Evolutionary conservation across 2,329 filamentous ascomycete species (phyloP).

Genomic region (Ophiocordyceps sinensis): DNA sequence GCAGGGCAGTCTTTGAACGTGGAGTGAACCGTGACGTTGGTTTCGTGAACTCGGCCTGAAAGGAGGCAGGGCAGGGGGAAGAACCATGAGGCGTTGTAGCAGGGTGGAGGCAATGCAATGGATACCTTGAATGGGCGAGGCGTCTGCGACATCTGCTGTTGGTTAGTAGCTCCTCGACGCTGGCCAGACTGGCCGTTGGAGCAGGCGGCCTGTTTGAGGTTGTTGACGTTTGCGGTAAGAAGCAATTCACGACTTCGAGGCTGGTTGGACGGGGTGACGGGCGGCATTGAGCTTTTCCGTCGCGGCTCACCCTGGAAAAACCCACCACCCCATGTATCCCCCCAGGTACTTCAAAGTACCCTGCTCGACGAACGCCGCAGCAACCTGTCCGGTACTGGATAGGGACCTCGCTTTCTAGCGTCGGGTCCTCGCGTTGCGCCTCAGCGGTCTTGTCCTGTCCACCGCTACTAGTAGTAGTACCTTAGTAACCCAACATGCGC

Average conservation of each 20-base stretch:
- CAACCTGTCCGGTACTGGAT: background rate
- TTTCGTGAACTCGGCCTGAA: background rate
- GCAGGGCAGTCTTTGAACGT: no score
- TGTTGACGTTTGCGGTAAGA: constrained; percentile 17
- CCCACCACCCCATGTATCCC: background rate
- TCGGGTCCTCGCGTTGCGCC: background rate
- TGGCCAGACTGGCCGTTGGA: constrained; percentile 17
- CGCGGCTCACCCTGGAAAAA: background rate
- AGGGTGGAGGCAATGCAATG: background rate
- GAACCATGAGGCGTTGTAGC: background rate
- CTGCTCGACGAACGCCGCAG: background rate
- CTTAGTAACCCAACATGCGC: background rate
- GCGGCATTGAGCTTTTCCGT: background rate
- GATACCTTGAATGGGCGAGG: background rate
- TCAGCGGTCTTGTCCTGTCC: background rate
- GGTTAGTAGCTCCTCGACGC: constrained; percentile 15
- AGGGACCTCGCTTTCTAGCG: background rate
- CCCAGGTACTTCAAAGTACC: background rate
- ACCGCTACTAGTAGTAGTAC: no score
- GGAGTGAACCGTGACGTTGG: background rate
- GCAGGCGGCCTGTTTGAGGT: constrained; percentile 9
- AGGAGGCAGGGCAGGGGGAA: background rate
- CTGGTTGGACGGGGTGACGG: constrained; percentile 1
- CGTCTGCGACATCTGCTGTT: constrained; percentile 5
- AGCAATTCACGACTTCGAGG: constrained; percentile 1